Evolutionary conservation across 345 rosid species (phyloP).

Genomic region (Diplotaxis tenuifolia): DNA sequence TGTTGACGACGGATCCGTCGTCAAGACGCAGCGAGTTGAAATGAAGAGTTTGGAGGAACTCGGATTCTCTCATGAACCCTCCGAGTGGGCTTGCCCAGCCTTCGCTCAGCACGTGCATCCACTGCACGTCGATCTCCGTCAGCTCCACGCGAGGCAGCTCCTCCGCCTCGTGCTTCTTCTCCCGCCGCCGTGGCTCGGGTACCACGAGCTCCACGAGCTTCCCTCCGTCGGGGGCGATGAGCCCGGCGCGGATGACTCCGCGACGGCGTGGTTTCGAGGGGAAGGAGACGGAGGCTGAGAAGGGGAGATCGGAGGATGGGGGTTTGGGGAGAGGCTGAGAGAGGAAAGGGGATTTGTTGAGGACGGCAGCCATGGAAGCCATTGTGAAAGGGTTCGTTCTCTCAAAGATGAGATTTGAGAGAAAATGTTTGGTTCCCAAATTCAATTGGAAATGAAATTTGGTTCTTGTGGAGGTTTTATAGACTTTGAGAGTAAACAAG

Average conservation of each 20-base stretch:
- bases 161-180: constrained; percentile 59
- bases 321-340: constrained; percentile 48
- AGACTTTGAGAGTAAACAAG: background rate
- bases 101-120: constrained; percentile 98
- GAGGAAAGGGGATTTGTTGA: constrained; percentile 39
- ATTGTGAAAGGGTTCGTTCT: constrained; percentile 31
- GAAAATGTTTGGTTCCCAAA: background rate
- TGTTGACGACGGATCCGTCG: constrained; percentile 88
- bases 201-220: constrained; percentile 70
- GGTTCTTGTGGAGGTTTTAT: constrained; percentile 6
- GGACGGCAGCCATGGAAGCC: constrained; percentile 63
- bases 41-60: constrained; percentile 99
- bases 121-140: constrained; percentile 65
- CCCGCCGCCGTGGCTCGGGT: constrained; percentile 49
- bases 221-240: constrained; percentile 94
- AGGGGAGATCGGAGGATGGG: constrained; percentile 39
- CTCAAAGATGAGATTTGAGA: constrained; percentile 15
- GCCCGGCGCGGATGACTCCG: constrained; percentile 40
- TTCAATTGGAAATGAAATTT: constrained; percentile 19
- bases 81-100: constrained; percentile 98
- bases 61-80: constrained; percentile 98
- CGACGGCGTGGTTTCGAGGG: constrained; percentile 22
- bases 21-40: constrained; percentile 89
- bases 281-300: constrained; percentile 40
- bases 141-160: constrained; percentile 66